Evolutionary conservation across 768 basidiomycete genomes (phyloP), one percentile per base, ranked within the genome.

Genomic region (Trametes villosa): DNA sequence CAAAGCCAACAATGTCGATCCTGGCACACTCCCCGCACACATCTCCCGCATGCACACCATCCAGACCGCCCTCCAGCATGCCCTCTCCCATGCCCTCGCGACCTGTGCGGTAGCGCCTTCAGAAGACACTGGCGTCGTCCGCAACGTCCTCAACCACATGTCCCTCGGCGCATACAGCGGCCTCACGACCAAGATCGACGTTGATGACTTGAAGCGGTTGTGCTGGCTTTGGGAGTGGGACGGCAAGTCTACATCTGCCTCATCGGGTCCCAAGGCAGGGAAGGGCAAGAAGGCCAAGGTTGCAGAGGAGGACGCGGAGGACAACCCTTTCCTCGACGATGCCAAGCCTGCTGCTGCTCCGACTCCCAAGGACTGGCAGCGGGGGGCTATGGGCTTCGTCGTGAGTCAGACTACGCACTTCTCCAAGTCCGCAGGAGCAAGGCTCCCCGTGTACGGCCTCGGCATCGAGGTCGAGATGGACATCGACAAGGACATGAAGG

Each of bases 221-320:
- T 93, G 92, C 74, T 94, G 92, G 92, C 60, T 94, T 17, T 93
- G 92, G 91, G 92, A 94, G 71, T 94, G 92, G 92, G 86, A 92
- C 68, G 81, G 82, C 7, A 72, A 81, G 44, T 62, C 77, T 6
- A 53, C 83, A 3, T 77, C 81, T 3, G 15, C 62, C 7, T 45
- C 50, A 22, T 34, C 67, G 27, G 54, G 54, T 45, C 46, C 38
- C 24, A 38, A 56, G 4, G 34, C 41, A 20, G 62, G 27, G 9
- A 57, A 51, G 20, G 60, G 51, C 44, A 49, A 50, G 31, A 50
- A 62, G 31, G 53, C 52, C 0, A 50, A 52, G 44, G 33, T 4
- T 49, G 34, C 47, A 30, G 65, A 50, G 1, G 58, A 66, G 26
- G 66, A 64, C 24, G 69, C 65, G n/a, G 70, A 74, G 13, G 70